Evolutionary conservation across 2,329 filamentous ascomycete species (phyloP).

Genomic region (Fusarium phyllophilum): DNA sequence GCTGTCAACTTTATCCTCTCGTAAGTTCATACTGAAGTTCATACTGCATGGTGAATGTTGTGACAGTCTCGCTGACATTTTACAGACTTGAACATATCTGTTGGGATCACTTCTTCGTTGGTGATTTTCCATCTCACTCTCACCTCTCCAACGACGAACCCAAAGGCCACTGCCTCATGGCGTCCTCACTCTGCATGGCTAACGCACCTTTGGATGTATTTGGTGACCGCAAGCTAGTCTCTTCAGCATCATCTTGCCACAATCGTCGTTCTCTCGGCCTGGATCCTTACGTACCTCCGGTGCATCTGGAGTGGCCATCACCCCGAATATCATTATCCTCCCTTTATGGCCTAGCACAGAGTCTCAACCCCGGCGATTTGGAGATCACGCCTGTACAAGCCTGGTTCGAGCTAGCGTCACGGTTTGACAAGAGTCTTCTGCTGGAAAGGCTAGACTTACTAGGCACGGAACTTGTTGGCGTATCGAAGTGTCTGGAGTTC

Average conservation of each 20-base stretch:
- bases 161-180: constrained; percentile 58
- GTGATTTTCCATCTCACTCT: constrained; percentile 51
- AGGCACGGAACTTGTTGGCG: constrained; percentile 54
- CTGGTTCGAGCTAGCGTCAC: constrained; percentile 62
- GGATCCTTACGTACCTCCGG: constrained; percentile 35
- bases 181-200: constrained; percentile 55
- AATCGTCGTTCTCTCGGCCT: constrained; percentile 21
- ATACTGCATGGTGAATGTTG: not conserved
- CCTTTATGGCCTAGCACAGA: constrained; percentile 57
- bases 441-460: constrained; percentile 52
- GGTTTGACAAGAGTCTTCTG: constrained; percentile 54
- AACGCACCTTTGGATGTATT: constrained; percentile 51
- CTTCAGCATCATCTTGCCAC: constrained; percentile 30
- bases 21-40: constrained; percentile 51
- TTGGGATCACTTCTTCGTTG: constrained; percentile 59
- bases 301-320: constrained; percentile 51
- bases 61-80: constrained; percentile 3
- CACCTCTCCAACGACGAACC: constrained; percentile 46
- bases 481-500: constrained; percentile 59
- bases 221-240: constrained; percentile 38
- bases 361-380: constrained; percentile 53
- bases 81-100: constrained; percentile 63
- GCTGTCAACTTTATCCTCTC: constrained; percentile 65
- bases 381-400: constrained; percentile 64
- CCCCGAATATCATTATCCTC: constrained; percentile 54